Base-by-base conservation (phyloP, 305 asterid genomes). In the Fraxinus sp. region DNA sequence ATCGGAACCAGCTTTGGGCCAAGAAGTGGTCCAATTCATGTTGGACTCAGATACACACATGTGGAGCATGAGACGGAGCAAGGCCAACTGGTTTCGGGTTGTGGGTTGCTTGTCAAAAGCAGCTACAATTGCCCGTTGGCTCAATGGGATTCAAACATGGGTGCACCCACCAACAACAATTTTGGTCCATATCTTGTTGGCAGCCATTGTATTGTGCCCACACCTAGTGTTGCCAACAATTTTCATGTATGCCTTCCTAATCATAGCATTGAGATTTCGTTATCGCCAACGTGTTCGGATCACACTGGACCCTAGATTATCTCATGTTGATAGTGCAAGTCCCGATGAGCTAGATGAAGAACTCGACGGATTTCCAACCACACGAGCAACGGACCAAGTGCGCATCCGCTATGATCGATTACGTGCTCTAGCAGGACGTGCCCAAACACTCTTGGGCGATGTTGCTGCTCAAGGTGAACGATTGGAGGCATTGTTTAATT, bases 1-100 rank as follows among this genome's bases (percentile, higher is more conserved):
- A 18, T 93, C 98, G 7, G 98, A 95, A 24, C 98, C 98, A 0
- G 92, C 97, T 1, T 16, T 95, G 79, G 98, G 96, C 6, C 97
- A 90, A 46, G 97, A 95, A 85, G 98, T 95, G 73, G 98, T 95
- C 1, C 98, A 95, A 72, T 95, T 88, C 88, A 92, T 95, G 95
- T 77, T 95, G 83, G 98, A 95, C 75, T 87, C 97, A 1, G 97
- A 93, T 78, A 89, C 86, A 73, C 97, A 93, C 76, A 89, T 92
- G 87, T 95, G 98, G 98, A 95, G 98, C 89, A 91, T 95, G 97
- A 89, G 98, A 77, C 85, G 97, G 5, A 93, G 98, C 89, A 95
- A 95, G 90, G 97, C 98, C 0, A 95, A 95, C 68, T 95, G 97
- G 97, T 92, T 93, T 75, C 86, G 98, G 5, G 91, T 95, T 2